These are phyloP conservation scores for Colletotrichum zoysiae DNA, from an alignment of 2,329 filamentous ascomycete genomes.

Conservation along the genomic window DNA sequence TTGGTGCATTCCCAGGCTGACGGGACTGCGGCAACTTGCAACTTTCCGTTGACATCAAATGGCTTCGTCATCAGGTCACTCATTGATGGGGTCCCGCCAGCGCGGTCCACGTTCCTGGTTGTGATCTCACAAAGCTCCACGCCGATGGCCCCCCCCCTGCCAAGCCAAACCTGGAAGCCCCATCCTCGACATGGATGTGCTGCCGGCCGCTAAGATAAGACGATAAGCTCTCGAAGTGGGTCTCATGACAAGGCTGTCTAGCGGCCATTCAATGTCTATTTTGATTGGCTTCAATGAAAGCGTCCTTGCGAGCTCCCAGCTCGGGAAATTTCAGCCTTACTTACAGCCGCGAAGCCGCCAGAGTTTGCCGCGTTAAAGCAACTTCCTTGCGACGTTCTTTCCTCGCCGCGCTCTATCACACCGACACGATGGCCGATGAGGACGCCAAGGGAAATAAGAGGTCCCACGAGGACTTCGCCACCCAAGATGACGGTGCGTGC, in stretches of 20 bases:
- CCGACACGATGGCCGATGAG: slow-evolving; percentile 49
- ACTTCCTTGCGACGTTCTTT: neutral
- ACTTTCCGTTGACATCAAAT: slow-evolving; percentile 28
- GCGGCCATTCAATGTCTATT: neutral
- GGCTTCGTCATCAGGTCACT: slow-evolving; percentile 39
- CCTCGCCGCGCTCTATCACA: no score
- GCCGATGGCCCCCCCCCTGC: neutral
- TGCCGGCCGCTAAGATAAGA: slow-evolving; percentile 20
- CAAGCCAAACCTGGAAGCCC: slow-evolving; percentile 15
- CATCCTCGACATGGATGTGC: slow-evolving; percentile 16
- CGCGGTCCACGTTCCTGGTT: slow-evolving; percentile 16
- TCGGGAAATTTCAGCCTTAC: slow-evolving; percentile 33
- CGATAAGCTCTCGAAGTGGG: slow-evolving; percentile 8
- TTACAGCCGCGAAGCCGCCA: slow-evolving; percentile 13
- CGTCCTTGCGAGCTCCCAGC: slow-evolving; percentile 12
- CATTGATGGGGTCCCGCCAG: slow-evolving; percentile 35
- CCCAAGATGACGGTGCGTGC: slow-evolving; percentile 58
- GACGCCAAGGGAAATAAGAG: slow-evolving; percentile 63
- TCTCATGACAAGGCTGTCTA: slow-evolving; percentile 31
- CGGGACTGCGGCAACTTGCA: slow-evolving; percentile 30
- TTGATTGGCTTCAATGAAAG: slow-evolving; percentile 37
- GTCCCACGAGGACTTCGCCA: slow-evolving; percentile 67
- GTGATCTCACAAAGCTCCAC: slow-evolving; percentile 29
- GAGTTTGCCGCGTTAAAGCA: neutral
- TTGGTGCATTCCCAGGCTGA: slow-evolving; percentile 25